Percentiles rank a stretch among this genome's conserved stretches.
Conservation (phyloP, 352 stramenopile genomes). For the Phytophthora crassamura region DNA sequence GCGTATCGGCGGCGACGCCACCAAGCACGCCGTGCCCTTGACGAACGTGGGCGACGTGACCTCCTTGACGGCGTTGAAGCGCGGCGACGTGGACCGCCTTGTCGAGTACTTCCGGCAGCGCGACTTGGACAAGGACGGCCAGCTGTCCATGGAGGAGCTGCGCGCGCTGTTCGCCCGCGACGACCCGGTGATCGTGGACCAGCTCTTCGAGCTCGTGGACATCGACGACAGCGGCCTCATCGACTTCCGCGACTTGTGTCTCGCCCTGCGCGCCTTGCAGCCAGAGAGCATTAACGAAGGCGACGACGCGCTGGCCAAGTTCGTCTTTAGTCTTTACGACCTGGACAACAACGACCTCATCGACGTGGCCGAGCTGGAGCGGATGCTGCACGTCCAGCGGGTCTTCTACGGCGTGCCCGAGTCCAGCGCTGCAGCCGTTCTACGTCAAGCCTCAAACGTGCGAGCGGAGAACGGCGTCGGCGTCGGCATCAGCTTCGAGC, state of each 20-base stretch:
- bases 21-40: slow-evolving; percentile 62
- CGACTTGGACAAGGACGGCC: slow-evolving; percentile 66
- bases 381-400: slow-evolving; percentile 56
- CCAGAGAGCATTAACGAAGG: slow-evolving; percentile 39
- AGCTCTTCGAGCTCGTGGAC: slow-evolving; percentile 70
- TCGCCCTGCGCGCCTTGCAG: slow-evolving; percentile 63
- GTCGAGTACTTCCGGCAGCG: slow-evolving; percentile 64
- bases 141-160: slow-evolving; percentile 76
- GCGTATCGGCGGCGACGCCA: slow-evolving; percentile 60
- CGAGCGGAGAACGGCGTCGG: slow-evolving; percentile 22
- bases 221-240: slow-evolving; percentile 66
- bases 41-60: slow-evolving; percentile 66
- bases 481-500: slow-evolving; percentile 43
- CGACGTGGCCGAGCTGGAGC: slow-evolving; percentile 52
- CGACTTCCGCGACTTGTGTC: slow-evolving; percentile 77
- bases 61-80: slow-evolving; percentile 51
- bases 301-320: slow-evolving; percentile 50
- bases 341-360: slow-evolving; percentile 64
- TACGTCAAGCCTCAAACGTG: slow-evolving; percentile 32
- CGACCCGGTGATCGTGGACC: slow-evolving; percentile 54
- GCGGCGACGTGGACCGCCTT: slow-evolving; percentile 53
- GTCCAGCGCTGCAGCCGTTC: slow-evolving; percentile 29
- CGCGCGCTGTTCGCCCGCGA: slow-evolving; percentile 54
- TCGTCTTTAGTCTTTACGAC: slow-evolving; percentile 76
- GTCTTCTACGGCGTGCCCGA: slow-evolving; percentile 55